Percentiles rank a stretch among this genome's conserved stretches.
phyloP scores from a whole-genome alignment of 108 stramenopile genomes.

The Skeletonema grethae region DNA sequence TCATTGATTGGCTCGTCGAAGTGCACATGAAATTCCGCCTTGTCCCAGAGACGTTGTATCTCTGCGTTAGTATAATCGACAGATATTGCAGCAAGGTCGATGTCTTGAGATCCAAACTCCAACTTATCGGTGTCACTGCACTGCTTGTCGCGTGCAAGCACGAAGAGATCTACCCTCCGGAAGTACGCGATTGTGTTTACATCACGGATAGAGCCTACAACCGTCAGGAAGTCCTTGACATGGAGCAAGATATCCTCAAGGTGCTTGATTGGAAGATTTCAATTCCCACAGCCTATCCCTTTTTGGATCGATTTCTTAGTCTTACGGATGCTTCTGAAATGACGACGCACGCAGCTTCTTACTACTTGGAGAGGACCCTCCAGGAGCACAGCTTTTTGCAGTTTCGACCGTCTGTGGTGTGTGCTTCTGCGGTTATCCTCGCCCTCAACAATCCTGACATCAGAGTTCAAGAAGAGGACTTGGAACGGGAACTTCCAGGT shows the following conservation, averaged over 20 bases:
- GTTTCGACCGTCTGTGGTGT: slow-evolving; percentile 85
- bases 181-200: slow-evolving; percentile 97
- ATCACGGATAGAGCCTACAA: slow-evolving; percentile 94
- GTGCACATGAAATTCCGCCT: slow-evolving; percentile 93
- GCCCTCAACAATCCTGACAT: slow-evolving; percentile 63
- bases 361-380: slow-evolving; percentile 93
- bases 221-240: slow-evolving; percentile 89
- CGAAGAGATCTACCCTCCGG: slow-evolving; percentile 98
- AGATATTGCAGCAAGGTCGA: slow-evolving; percentile 72
- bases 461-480: slow-evolving; percentile 27
- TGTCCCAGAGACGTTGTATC: slow-evolving; percentile 83
- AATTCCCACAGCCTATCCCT: slow-evolving; percentile 92
- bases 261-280: slow-evolving; percentile 90
- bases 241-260: slow-evolving; percentile 92
- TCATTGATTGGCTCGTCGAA: slow-evolving; percentile 95
- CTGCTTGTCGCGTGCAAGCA: slow-evolving; percentile 98
- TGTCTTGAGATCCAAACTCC: slow-evolving; percentile 90
- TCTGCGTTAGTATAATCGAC: slow-evolving; percentile 88
- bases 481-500: slow-evolving; percentile 26
- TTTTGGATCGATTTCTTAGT: slow-evolving; percentile 85
- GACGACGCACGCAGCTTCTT: slow-evolving; percentile 78
- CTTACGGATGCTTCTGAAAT: slow-evolving; percentile 48
- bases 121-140: slow-evolving; percentile 96
- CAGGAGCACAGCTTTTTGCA: slow-evolving; percentile 92
- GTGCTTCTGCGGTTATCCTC: slow-evolving; percentile 88